Evolutionary conservation across 108 stramenopile genomes (phyloP).

Genomic region (Cyclotella choctawhatcheeana): DNA sequence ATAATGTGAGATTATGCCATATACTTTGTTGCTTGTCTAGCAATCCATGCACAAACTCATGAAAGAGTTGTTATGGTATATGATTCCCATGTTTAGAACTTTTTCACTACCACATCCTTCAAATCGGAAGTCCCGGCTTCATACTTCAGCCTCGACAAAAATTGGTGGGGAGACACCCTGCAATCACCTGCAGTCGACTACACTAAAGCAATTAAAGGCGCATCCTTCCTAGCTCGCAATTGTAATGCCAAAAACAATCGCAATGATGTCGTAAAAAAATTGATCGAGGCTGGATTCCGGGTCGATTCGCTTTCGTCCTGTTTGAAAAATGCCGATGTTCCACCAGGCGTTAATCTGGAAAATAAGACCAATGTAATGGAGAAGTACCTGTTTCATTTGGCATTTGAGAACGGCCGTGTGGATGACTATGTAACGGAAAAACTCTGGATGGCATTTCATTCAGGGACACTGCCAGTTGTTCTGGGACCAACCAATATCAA

Average conservation of each 20-base stretch:
- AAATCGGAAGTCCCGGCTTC: constrained; percentile 67
- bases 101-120: constrained; percentile 76
- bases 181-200: constrained; percentile 55
- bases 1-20: constrained; percentile 15
- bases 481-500: constrained; percentile 70
- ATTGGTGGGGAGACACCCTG: constrained; percentile 53
- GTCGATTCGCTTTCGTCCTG: constrained; percentile 68
- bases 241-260: constrained; percentile 62
- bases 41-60: neutral
- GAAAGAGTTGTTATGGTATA: too few species aligned
- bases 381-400: constrained; percentile 68
- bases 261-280: constrained; percentile 54
- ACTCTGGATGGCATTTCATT: constrained; percentile 64
- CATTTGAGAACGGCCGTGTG: constrained; percentile 57
- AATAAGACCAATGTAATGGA: constrained; percentile 59
- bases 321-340: constrained; percentile 65
- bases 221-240: constrained; percentile 71
- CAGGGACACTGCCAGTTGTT: constrained; percentile 74
- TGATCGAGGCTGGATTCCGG: constrained; percentile 44
- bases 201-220: constrained; percentile 62
- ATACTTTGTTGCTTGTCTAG: neutral
- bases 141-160: constrained; percentile 42
- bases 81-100: constrained; percentile 38
- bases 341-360: constrained; percentile 36
- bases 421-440: constrained; percentile 79